A percentile compares a stretch with the other conserved stretches of the same genome.
Conservation (phyloP, 1,139 yeast species). For the Blastobotrys capitulatus region DNA sequence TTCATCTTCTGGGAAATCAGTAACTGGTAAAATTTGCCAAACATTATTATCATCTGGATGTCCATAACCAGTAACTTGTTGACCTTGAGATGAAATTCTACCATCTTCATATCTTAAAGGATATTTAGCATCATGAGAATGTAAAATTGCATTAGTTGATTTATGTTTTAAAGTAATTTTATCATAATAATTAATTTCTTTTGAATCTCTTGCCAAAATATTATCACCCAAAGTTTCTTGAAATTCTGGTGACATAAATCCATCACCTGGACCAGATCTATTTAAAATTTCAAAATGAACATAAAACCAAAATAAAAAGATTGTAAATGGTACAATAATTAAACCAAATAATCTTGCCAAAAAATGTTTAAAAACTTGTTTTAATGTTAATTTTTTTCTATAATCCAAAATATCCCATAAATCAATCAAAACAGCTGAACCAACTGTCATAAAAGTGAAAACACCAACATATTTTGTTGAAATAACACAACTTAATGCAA, state of each 20-base stretch:
- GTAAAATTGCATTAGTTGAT: constrained; percentile 68
- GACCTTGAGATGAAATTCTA: constrained; percentile 90
- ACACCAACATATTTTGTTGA: constrained; percentile 94
- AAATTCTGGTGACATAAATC: constrained; percentile 87
- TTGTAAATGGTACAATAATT: constrained; percentile 70
- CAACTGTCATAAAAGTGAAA: constrained; percentile 81
- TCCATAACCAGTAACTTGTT: constrained; percentile 77
- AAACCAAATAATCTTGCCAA: constrained; percentile 68
- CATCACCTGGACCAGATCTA: constrained; percentile 93
- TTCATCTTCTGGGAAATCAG: constrained; percentile 37
- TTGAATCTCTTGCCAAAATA: constrained; percentile 58
- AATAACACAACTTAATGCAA: constrained; percentile 81
- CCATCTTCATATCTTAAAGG: constrained; percentile 97
- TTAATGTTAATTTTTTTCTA: constrained; percentile 59
- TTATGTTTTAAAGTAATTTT: constrained; percentile 70
- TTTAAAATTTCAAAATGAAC: constrained; percentile 77
- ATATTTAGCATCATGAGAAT: constrained; percentile 68
- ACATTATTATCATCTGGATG: constrained; percentile 60
- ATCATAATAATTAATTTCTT: constrained; percentile 70
- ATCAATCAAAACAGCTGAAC: constrained; percentile 78
- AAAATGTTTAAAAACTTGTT: constrained; percentile 61
- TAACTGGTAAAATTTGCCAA: constrained; percentile 81
- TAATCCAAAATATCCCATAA: constrained; percentile 81
- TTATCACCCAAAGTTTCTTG: constrained; percentile 89
- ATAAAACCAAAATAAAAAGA: constrained; percentile 90